Conservation (phyloP, 352 stramenopile species). For the Globisporangium abappressorium region DNA sequence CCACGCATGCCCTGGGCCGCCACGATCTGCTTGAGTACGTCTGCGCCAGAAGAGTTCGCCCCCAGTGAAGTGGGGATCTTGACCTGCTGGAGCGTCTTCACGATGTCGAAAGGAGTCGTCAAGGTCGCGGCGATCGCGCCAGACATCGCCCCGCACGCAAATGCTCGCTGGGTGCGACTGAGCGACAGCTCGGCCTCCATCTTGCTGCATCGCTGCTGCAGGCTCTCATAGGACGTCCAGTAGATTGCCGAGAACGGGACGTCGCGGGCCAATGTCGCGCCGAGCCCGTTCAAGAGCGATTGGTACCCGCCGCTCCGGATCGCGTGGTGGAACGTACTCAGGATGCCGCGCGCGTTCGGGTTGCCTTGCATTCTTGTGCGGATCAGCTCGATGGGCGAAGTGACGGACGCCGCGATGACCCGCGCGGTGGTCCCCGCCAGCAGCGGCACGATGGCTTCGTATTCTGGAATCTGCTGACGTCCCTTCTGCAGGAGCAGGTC, state of each 20-base stretch:
- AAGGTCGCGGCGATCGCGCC: constrained; percentile 86
- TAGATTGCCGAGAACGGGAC: constrained; percentile 96
- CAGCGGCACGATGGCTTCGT: constrained; percentile 50
- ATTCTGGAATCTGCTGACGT: constrained; percentile 29
- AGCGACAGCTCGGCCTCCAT: constrained; percentile 22
- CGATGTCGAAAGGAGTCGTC: constrained; percentile 95
- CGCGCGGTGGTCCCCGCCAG: constrained; percentile 65
- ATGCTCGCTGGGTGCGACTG: constrained; percentile 66
- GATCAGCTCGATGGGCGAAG: constrained; percentile 87
- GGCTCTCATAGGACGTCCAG: constrained; percentile 90
- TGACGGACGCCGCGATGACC: constrained; percentile 70
- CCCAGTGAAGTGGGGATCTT: constrained; percentile 28
- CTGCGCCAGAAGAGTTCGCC: constrained; percentile 31
- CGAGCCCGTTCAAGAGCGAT: constrained; percentile 85
- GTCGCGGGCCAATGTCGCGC: constrained; percentile 91
- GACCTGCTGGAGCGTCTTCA: constrained; percentile 93
- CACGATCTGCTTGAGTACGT: constrained; percentile 52
- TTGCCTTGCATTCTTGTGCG: constrained; percentile 83
- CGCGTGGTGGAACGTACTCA: constrained; percentile 49
- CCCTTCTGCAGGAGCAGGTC: constrained; percentile 75
- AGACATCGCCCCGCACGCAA: constrained; percentile 82
- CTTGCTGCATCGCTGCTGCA: constrained; percentile 34
- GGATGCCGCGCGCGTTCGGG: constrained; percentile 24
- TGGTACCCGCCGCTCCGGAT: constrained; percentile 64
- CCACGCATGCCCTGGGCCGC: constrained; percentile 41